Evolutionary conservation across 257 asterid genomes (phyloP), one percentile per base, ranked within the genome.

Genomic region (Primulina eburnea): DNA sequence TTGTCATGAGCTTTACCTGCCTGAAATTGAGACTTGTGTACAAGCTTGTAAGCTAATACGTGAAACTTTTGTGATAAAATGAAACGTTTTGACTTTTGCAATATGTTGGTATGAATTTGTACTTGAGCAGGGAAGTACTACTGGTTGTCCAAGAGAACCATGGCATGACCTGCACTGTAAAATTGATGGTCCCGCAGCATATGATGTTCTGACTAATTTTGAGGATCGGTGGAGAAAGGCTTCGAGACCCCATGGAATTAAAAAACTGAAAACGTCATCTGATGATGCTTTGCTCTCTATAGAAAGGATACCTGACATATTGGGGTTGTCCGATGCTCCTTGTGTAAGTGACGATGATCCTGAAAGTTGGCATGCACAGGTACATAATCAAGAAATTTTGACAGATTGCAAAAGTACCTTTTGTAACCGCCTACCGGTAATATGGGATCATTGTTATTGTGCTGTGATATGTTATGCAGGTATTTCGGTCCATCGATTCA

Each of bases 161-260:
- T 94, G 99, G 99, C 99, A 94, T 73, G 99, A 94, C 76, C 80
- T 94, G 87, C 98, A 94, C 80, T 75, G 89, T 75, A 91, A 85
- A 80, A 94, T 94, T 67, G 98, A 94, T 26, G 98, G 99, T 38
- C 99, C 97, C 3, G 99, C 99, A 73, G 99, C 99, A 2, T 94
- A 91, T 72, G 99, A 94, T 81, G 89, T 94, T 56, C 82, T 94
- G 61, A 72, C 86, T 60, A 94, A 94, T 81, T 94, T 94, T 57
- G 98, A 94, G 83, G 96, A 89, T 71, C 87, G 99, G 55, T 94
- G 99, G 99, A 26, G 83, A 64, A 94, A 89, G 81, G 98, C 97
- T 69, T 75, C 97, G 11, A 91, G 88, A 82, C 99, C 97, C 8
- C 95, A 70, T 10, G 99, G 98, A 63, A 88, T 91, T 34, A 85